Evolutionary conservation across 2,329 filamentous ascomycete genomes (phyloP).

Genomic region (Neurospora crassa): DNA sequence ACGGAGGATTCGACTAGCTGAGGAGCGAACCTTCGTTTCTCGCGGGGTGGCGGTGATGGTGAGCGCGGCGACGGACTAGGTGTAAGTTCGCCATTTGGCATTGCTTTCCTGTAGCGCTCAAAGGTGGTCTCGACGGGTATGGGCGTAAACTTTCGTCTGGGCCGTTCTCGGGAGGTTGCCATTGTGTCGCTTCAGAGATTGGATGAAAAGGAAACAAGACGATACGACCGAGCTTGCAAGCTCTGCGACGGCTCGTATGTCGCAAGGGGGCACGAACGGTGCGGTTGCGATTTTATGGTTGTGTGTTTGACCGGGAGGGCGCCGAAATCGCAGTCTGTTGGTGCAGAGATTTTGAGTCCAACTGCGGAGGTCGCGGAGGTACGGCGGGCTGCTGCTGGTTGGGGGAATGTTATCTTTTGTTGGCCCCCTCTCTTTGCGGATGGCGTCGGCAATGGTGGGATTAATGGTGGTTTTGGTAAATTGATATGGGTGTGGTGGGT

Average conservation of each 20-base stretch:
- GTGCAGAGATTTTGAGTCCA: neutral
- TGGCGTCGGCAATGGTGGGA: neutral
- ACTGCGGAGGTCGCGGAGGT: neutral
- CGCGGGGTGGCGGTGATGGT: slow-evolving; percentile 29
- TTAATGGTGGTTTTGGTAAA: neutral
- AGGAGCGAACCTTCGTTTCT: slow-evolving; percentile 55
- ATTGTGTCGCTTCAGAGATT: slow-evolving; percentile 18
- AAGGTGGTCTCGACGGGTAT: slow-evolving; percentile 65
- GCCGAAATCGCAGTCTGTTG: neutral
- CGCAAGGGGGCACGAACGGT: neutral
- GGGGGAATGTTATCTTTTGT: neutral
- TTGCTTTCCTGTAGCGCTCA: slow-evolving; percentile 43
- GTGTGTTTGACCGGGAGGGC: neutral
- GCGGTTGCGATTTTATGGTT: neutral
- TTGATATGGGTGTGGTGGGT: neutral
- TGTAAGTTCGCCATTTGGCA: slow-evolving; percentile 37
- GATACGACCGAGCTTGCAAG: slow-evolving; percentile 1
- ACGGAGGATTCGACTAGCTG: slow-evolving; percentile 70
- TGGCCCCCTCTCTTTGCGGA: neutral
- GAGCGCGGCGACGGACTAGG: slow-evolving; percentile 48
- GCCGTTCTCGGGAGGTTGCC: slow-evolving; percentile 28
- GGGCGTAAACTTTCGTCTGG: slow-evolving; percentile 53
- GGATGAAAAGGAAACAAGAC: neutral
- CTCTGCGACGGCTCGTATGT: neutral
- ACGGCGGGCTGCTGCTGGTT: neutral